phyloP scores from a whole-genome alignment of 352 stramenopile genomes.

The Globisporangium ultimum region DNA sequence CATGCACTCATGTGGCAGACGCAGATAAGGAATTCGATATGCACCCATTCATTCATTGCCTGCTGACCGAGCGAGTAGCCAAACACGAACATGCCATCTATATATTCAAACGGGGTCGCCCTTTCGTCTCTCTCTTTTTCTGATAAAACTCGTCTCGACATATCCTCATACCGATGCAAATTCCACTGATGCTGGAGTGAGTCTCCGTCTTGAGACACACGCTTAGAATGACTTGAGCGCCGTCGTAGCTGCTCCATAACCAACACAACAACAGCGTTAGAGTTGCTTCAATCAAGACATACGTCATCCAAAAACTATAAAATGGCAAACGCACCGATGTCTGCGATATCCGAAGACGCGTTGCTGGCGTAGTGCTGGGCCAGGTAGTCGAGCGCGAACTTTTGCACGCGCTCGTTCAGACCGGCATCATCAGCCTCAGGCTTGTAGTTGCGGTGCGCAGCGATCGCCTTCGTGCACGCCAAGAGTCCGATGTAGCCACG shows the following conservation, averaged over 20 bases:
- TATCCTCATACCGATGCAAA: background rate
- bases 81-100: background rate
- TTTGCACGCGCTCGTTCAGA: constrained; percentile 56
- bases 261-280: background rate
- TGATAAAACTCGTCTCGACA: background rate
- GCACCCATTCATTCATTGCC: background rate
- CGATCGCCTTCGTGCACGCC: constrained; percentile 53
- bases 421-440: constrained; percentile 44
- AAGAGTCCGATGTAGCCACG: constrained; percentile 48
- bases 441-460: constrained; percentile 37
- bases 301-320: background rate
- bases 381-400: constrained; percentile 42
- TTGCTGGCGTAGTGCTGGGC: constrained; percentile 34
- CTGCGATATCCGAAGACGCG: constrained; percentile 33
- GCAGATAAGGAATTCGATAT: no score
- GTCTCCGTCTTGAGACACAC: background rate
- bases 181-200: background rate
- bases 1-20: no score
- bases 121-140: background rate
- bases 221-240: constrained; percentile 31
- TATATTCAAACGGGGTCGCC: background rate
- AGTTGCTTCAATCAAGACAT: background rate
- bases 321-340: constrained; percentile 30
- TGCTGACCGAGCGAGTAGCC: background rate
- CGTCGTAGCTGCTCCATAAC: constrained; percentile 16